These are phyloP conservation scores for Zoysia pacifica DNA, from an alignment of 176 grass and related monocot species.

Conservation along the genomic window DNA sequence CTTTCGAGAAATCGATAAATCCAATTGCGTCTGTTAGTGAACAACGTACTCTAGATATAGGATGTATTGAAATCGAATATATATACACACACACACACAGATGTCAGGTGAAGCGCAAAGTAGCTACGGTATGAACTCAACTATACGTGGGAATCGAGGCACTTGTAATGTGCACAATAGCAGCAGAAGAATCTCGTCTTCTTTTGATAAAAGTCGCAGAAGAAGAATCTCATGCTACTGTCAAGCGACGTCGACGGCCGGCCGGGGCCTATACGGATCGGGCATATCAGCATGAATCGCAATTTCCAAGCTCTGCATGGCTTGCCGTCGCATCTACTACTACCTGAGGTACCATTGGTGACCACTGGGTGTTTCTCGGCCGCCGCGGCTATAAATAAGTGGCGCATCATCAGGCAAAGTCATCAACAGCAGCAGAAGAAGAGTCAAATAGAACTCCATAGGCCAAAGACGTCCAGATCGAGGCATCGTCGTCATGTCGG, in stretches of 20 bases:
- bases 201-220: not conserved
- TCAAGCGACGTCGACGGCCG: not conserved
- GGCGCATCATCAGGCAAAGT: not conserved
- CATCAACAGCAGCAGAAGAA: not conserved
- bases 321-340: not conserved
- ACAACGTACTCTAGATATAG: too few relatives aligned
- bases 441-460: not conserved
- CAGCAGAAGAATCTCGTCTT: not conserved
- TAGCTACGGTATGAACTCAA: not conserved
- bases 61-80: not conserved
- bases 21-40: not conserved
- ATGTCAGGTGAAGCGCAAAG: not conserved
- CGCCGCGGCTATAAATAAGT: conserved; percentile 11
- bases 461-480: not conserved
- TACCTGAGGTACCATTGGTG: not conserved
- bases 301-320: not conserved
- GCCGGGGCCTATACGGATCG: not conserved
- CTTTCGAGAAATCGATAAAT: not conserved
- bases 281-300: not conserved
- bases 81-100: too few relatives aligned
- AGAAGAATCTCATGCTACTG: not conserved
- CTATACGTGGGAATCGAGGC: not conserved
- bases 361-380: not conserved
- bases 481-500: not conserved
- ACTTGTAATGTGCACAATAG: not conserved